phyloP scores from a whole-genome alignment of 83 land plant genomes.

The Picea engelmannii region DNA sequence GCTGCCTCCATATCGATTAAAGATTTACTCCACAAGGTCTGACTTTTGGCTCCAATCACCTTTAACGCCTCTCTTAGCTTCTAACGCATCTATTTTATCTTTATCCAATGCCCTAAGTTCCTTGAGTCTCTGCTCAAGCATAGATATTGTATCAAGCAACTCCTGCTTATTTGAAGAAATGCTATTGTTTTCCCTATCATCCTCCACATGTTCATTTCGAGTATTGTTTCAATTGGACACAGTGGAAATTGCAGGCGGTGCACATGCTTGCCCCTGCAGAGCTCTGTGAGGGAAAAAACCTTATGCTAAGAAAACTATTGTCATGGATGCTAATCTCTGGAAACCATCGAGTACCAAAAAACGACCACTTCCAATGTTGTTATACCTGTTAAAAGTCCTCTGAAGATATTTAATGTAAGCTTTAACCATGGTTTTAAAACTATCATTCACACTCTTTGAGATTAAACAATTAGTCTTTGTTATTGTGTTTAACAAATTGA shows the following conservation, averaged over 20 bases:
- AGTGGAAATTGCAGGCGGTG: background rate
- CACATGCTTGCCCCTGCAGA: background rate
- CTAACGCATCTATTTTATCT: background rate
- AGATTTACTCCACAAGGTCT: background rate
- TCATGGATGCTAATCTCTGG: background rate
- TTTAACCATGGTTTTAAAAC: background rate
- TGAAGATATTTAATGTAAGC: background rate
- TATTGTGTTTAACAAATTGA: too few species aligned
- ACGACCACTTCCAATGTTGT: background rate
- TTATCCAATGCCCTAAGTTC: background rate
- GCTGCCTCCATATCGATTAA: background rate
- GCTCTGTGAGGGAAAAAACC: conserved; percentile 7
- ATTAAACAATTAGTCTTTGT: too few species aligned
- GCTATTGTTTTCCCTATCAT: background rate
- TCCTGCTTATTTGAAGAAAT: background rate
- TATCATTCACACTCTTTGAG: background rate
- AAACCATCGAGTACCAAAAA: background rate
- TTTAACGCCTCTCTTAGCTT: background rate
- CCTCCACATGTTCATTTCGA: too few species aligned
- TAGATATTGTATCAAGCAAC: background rate
- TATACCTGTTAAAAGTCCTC: background rate
- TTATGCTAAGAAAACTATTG: background rate
- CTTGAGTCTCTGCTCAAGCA: background rate
- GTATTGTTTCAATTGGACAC: background rate
- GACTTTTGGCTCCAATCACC: background rate